These are phyloP conservation scores for Periconia digitata DNA, from an alignment of 2,329 filamentous ascomycete genomes.

Conservation along the genomic window DNA sequence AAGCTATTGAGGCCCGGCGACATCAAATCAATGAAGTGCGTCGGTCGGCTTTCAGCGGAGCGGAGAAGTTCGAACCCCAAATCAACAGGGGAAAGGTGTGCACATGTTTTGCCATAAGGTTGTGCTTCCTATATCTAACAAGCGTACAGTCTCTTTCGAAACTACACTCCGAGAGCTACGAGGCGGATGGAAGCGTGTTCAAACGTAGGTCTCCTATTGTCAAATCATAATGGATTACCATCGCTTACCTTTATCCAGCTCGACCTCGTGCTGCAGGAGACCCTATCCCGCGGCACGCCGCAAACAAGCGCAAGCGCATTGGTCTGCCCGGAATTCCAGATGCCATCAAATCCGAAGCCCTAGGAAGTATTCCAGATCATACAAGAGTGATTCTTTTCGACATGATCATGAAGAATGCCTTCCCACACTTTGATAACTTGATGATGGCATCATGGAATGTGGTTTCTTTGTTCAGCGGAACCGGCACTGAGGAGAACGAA, in stretches of 20 bases:
- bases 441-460: constrained; percentile 37
- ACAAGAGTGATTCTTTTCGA: constrained; percentile 33
- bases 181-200: constrained; percentile 1
- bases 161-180: constrained; percentile 10
- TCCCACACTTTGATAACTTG: constrained; percentile 34
- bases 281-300: constrained; percentile 19
- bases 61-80: constrained; percentile 9
- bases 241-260: neutral
- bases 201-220: constrained; percentile 8
- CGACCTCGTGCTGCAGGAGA: constrained; percentile 5
- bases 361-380: constrained; percentile 23
- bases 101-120: neutral
- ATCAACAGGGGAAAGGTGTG: constrained; percentile 29
- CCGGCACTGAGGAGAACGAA: constrained; percentile 28
- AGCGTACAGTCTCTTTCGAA: constrained; percentile 16
- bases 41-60: constrained; percentile 19
- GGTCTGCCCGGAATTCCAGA: constrained; percentile 25
- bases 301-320: constrained; percentile 28
- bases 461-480: constrained; percentile 27
- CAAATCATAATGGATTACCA: neutral
- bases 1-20: constrained; percentile 20
- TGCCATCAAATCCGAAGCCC: constrained; percentile 21
- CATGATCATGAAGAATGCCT: constrained; percentile 23
- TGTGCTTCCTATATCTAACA: neutral
- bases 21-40: constrained; percentile 28